Base-by-base conservation (phyloP, 257 asterid species). In the Nemophila menziesii region DNA sequence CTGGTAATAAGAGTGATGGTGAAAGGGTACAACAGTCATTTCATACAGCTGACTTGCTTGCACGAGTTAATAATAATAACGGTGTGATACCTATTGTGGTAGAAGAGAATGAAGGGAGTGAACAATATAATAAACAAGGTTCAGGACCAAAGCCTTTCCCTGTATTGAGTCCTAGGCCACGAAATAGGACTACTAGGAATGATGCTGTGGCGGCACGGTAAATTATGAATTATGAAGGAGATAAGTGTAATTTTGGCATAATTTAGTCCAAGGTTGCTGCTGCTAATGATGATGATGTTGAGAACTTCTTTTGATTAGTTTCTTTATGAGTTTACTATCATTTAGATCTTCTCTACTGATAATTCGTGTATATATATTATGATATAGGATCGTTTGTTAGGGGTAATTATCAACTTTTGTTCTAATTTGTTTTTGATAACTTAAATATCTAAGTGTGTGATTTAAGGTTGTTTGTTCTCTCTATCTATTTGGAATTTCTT, bases 181-280 rank as follows among this genome's bases (percentile, higher is more conserved):
- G n/a, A n/a, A n/a, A n/a, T n/a, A n/a, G n/a, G n/a, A n/a, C n/a
- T n/a, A n/a, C n/a, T n/a, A 61, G 85, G 55, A 60, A 80, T 0
- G 96, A 85, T 62, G 92, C 92, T 16, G 99, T 90, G 17, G 96
- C 86, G 8, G 96, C 99, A 26, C 61, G 92, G 44, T 90, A 75
- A n/a, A n/a, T n/a, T n/a, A n/a, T n/a, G n/a, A n/a, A 86, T 19
- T 22, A 5, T 5, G 22, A 41, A 14, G 24, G 12, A 9, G 23
- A 17, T 9, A 9, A 8, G 12, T 43, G 87, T 67, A 56, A 71
- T 69, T 67, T 79, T 77, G 92, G 84, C 92, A 60, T 75, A 75
- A 73, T 74, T 71, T 38, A 78, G 78, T 55, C 84, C 80, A 78
- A 66, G 53, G 62, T 78, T 63, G 54, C 81, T 17, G 57, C 93